Percentiles rank a stretch among this genome's conserved stretches.
These are phyloP conservation scores for Conticribra guillardii DNA, from an alignment of 108 stramenopile genomes.

Conservation along the genomic window DNA sequence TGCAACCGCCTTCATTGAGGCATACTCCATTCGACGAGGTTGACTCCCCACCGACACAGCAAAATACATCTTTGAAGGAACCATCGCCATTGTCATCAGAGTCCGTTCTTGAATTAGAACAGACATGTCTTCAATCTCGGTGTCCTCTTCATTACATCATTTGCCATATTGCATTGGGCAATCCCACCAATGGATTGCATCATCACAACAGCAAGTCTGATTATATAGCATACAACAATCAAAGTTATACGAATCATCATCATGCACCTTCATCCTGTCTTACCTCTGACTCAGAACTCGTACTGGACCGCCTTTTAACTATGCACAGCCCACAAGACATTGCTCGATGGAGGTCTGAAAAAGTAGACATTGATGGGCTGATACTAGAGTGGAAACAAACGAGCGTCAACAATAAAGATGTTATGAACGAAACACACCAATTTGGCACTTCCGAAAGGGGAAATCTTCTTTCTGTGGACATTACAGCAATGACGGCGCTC, in stretches of 20 bases:
- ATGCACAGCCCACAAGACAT: too few relatives aligned
- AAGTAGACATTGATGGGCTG: too few relatives aligned
- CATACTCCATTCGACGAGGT: slow-evolving; percentile 39
- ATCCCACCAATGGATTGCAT: neutral
- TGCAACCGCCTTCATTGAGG: slow-evolving; percentile 39
- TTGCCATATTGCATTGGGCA: slow-evolving; percentile 14
- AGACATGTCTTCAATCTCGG: slow-evolving; percentile 23
- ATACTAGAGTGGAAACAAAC: neutral
- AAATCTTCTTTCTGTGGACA: slow-evolving; percentile 16
- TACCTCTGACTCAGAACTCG: too few relatives aligned
- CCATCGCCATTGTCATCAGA: neutral
- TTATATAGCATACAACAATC: too few relatives aligned
- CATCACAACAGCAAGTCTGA: too few relatives aligned
- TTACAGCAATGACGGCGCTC: slow-evolving; percentile 27
- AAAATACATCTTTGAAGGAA: neutral
- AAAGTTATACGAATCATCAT: too few relatives aligned
- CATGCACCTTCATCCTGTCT: too few relatives aligned
- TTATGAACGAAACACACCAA: neutral
- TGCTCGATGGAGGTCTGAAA: too few relatives aligned
- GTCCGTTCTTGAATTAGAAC: slow-evolving; percentile 19
- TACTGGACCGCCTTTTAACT: too few relatives aligned
- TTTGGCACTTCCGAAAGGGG: neutral
- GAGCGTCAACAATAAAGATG: neutral
- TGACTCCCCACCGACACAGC: neutral
- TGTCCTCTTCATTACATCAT: slow-evolving; percentile 36